Evolutionary conservation across 2,329 filamentous ascomycete genomes (phyloP), one percentile per base, ranked within the genome.

Genomic region (Xylaria sp.): DNA sequence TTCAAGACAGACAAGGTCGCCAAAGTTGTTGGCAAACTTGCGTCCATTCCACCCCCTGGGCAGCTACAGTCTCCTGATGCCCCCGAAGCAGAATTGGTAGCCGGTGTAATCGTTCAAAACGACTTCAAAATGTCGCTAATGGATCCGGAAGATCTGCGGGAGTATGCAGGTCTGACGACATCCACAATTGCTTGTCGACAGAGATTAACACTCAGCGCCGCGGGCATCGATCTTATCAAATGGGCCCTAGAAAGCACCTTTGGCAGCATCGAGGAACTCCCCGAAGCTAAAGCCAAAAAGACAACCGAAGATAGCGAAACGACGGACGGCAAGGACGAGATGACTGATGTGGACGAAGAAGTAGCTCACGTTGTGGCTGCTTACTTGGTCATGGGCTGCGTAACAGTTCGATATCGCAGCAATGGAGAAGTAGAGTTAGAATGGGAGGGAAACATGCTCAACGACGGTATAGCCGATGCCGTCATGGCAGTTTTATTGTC

Each of bases 381-480:
- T 3, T 90, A 90, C 74, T 81, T 89, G 33, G 89, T 99, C 76
- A 98, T 99, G 95, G 95, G 94, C 71, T 96, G 92, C 80, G 90
- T 97, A 33, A 89, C 89, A 7, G 89, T 98, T n/a, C 88, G 90
- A 23, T 94, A 96, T 80, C 87, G 87, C 71, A 87, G 85, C 70
- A 90, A 89, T 73, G 92, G 94, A 65, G 91, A 96, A 77, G 88
- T 97, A 6, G 94, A 97, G 79, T 85, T 98, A 2, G 94, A 97
- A 81, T 99, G 96, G 96, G 95, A 98, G 79, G 96, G 94, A 66
- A 99, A 98, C 79, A 92, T 97, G 83, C 90, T 97, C 77, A 99
- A 98, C 79, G 96, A 99, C 77, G 93, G 94, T 69, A 97, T 99
- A 76, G 96, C 96, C n/a, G 96, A 99, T 80, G 94, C 96, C 17